phyloP scores from a whole-genome alignment of 2,329 filamentous ascomycete genomes.

The Falciphora oryzae region DNA sequence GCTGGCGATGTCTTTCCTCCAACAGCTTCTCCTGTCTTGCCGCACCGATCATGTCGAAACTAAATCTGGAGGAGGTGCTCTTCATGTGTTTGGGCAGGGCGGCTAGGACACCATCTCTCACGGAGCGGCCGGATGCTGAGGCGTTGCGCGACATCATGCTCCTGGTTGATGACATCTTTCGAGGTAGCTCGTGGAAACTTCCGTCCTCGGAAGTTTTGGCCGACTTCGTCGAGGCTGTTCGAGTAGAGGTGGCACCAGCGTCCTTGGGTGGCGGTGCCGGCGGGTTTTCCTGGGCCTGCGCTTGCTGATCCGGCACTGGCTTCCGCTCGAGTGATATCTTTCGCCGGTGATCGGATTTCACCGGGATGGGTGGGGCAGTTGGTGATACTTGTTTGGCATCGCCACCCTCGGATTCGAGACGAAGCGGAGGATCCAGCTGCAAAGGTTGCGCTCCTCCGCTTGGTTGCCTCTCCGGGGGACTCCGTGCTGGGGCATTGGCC shows the following conservation, averaged over 20 bases:
- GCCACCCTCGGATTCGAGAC: too few relatives aligned
- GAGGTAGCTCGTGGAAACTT: conserved; percentile 17
- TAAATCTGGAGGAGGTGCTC: conserved; percentile 74
- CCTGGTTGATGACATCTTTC: conserved; percentile 27
- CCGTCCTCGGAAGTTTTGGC: conserved; percentile 24
- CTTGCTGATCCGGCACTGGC: conserved; percentile 10
- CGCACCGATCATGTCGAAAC: conserved; percentile 65
- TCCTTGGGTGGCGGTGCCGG: conserved; percentile 24
- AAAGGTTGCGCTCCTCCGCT: neutral
- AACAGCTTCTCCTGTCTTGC: conserved; percentile 63
- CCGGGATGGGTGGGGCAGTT: too few relatives aligned
- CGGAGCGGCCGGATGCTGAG: conserved; percentile 44
- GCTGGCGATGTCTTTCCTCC: conserved; percentile 66
- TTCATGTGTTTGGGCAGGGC: conserved; percentile 60
- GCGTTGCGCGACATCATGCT: conserved; percentile 44
- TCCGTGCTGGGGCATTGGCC: neutral
- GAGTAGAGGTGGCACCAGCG: conserved; percentile 21
- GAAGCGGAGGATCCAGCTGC: too few relatives aligned
- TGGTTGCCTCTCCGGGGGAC: neutral
- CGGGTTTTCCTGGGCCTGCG: conserved; percentile 14
- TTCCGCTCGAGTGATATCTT: conserved; percentile 17
- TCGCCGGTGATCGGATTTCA: too few relatives aligned
- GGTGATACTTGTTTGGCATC: too few relatives aligned
- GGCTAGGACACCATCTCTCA: conserved; percentile 36
- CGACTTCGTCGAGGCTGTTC: conserved; percentile 29